Evolutionary conservation across 352 stramenopile species (phyloP), one percentile per base, ranked within the genome.

Genomic region (Pythium diclinum): DNA sequence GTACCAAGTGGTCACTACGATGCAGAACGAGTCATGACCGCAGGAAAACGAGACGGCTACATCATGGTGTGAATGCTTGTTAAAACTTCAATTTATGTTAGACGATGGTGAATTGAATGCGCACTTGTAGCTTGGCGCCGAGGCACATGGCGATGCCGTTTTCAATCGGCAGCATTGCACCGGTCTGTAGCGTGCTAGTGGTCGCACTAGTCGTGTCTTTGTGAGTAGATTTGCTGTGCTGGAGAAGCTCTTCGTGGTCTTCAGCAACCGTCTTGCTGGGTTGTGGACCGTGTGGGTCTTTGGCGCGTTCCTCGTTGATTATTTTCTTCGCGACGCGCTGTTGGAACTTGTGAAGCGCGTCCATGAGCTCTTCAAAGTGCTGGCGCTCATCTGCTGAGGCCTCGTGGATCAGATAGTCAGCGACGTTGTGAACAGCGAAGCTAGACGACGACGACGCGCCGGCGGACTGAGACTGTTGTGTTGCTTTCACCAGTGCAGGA

Each of bases 331-430:
- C 19, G 23, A 78, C 40, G 8, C 56, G 38, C 30, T 71, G 57
- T 49, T 83, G 71, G 33, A 84, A 85, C 3, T 67, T 40, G 65
- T 86, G 65, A 25, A 88, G 63, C 47, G 72, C 30, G 54, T 86
- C 75, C 79, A 88, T 88, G 40, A 88, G 64, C 7, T 63, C 53
- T 69, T 88, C 79, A 65, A 88, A 88, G 61, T 81, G 76, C 32
- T 60, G 51, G n/a, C 74, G 79, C 55, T 88, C 77, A 6, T 66
- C 69, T 5, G 19, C 16, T 0, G 65, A 78, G 38, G 79, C 75
- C 47, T 78, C 68, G 38, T 66, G 71, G 68, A 88, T 84, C 40
- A 88, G 68, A 53, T 86, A 88, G 23, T 84, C 73, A 14, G 77
- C 73, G 0, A 85, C 77, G 42, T 74, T 63, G 6, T 36, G 53